phyloP scores from a whole-genome alignment of 2,329 filamentous ascomycete species.

The Chrysoporthe deuterocubensis region DNA sequence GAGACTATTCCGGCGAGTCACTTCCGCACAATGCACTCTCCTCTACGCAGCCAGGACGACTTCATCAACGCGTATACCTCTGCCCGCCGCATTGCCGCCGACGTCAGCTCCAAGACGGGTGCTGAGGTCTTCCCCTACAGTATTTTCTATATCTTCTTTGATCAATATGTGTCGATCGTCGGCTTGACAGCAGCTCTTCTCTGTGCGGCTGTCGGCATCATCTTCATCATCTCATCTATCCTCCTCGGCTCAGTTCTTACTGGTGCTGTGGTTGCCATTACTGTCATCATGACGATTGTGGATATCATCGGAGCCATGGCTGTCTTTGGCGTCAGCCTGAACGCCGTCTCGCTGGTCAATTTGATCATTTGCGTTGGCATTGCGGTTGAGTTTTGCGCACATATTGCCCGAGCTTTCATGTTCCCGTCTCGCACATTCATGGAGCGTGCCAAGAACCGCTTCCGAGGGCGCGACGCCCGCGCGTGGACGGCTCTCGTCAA shows the following conservation, averaged over 20 bases:
- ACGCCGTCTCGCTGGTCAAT: slow-evolving; percentile 94
- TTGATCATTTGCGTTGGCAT: slow-evolving; percentile 97
- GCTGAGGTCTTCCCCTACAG: slow-evolving; percentile 94
- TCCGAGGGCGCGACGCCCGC: slow-evolving; percentile 81
- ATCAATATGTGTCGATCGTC: slow-evolving; percentile 90
- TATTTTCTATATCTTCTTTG: slow-evolving; percentile 98
- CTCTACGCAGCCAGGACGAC: slow-evolving; percentile 84
- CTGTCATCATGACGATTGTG: slow-evolving; percentile 89
- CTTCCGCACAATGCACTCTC: slow-evolving; percentile 89
- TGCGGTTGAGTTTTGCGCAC: slow-evolving; percentile 94
- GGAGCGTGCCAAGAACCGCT: slow-evolving; percentile 76
- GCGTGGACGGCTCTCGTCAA: slow-evolving; percentile 94
- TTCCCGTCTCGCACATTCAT: slow-evolving; percentile 85
- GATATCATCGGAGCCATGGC: slow-evolving; percentile 98
- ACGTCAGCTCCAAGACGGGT: slow-evolving; percentile 71
- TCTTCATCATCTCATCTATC: slow-evolving; percentile 77
- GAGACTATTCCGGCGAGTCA: slow-evolving; percentile 79
- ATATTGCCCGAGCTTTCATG: slow-evolving; percentile 94
- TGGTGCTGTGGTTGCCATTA: slow-evolving; percentile 79
- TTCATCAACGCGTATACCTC: slow-evolving; percentile 91
- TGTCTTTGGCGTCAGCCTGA: slow-evolving; percentile 83
- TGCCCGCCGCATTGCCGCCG: slow-evolving; percentile 82
- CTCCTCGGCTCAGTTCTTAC: slow-evolving; percentile 86
- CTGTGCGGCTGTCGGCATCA: slow-evolving; percentile 81
- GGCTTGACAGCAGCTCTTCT: slow-evolving; percentile 78